Evolutionary conservation across 306 rosid genomes (phyloP).

Genomic region (Cicer pinnatifidum): DNA sequence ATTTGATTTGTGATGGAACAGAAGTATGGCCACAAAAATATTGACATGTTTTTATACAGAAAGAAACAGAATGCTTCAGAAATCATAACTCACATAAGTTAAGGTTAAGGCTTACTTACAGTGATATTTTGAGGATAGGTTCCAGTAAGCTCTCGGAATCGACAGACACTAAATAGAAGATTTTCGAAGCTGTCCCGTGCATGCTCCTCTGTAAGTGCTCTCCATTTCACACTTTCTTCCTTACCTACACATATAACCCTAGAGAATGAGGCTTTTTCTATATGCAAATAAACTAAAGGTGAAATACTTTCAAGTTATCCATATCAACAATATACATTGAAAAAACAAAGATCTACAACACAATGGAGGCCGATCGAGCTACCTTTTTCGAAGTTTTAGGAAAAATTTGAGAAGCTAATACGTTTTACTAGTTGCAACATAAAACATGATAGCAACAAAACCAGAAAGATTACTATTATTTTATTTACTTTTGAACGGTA

Average conservation of each 20-base stretch:
- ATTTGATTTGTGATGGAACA: background rate
- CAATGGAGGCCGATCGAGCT: constrained; percentile 10
- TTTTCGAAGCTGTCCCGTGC: constrained; percentile 97
- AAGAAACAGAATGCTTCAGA: background rate
- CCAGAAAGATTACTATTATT: background rate
- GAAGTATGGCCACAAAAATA: background rate
- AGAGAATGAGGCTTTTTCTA: background rate
- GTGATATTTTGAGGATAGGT: constrained; percentile 82
- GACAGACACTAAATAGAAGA: constrained; percentile 88
- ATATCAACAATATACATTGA: background rate
- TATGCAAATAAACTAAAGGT: constrained; percentile 30
- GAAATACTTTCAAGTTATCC: constrained; percentile 14
- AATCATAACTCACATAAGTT: constrained; percentile 10
- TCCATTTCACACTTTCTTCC: constrained; percentile 63
- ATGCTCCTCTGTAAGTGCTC: constrained; percentile 95
- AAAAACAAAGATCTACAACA: constrained; percentile 12
- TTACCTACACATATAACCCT: constrained; percentile 57
- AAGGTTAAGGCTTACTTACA: constrained; percentile 53
- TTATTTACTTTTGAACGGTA: no score
- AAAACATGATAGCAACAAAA: constrained; percentile 14
- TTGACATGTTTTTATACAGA: constrained; percentile 21
- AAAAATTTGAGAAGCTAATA: background rate
- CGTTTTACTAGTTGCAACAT: background rate
- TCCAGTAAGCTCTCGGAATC: constrained; percentile 93
- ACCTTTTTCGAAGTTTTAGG: background rate